Base-by-base conservation (phyloP, 495 filamentous ascomycete genomes). In the Articulospora tetracladia region DNA sequence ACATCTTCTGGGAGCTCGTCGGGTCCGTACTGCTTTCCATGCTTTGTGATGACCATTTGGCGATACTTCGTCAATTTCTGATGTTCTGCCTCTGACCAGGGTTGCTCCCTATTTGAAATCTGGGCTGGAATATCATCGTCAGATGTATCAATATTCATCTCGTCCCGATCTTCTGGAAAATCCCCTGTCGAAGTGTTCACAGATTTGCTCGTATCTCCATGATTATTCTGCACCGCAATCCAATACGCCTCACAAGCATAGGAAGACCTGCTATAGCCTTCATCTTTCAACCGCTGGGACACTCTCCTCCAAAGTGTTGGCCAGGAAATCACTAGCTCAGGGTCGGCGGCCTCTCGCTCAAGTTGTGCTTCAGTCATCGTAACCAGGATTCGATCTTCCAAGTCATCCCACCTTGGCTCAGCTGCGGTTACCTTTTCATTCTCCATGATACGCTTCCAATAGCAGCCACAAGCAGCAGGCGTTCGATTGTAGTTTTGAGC, bases 351-450 rank as follows among this genome's bases (percentile, higher is more conserved):
- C 51, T 60, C 58, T 10, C 44, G 22, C 1, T 25, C n/a, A 17
- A 60, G 51, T 49, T 60, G 58, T n/a, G 53, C 39, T n/a, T 60
- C 36, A 24, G 58, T 60, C 58, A 60, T 60, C 6, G 25, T 15
- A 23, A 51, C 1, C 15, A 60, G 20, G 1, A 60, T 54, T 28
- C 55, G 20, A 52, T 60, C 50, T 27, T 60, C 58, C 6, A 36
- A 13, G n/a, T 60, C 58, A 11, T 55, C 51, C 58, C 58, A 60
- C n/a, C 39, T 48, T 3, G 50, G 49, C 12, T 51, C 58, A 50
- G 58, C 58, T 11, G 58, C 51, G 34, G 41, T 49, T 6, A 51
- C 51, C 25, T 20, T 44, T 36, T 48, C 34, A 19, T 39, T 27
- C 1, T 28, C 50, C 11, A 55, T 23, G 12, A 36, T 54, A 27